Conservation (phyloP, 768 basidiomycete species). For the Tulasnella sp. region DNA sequence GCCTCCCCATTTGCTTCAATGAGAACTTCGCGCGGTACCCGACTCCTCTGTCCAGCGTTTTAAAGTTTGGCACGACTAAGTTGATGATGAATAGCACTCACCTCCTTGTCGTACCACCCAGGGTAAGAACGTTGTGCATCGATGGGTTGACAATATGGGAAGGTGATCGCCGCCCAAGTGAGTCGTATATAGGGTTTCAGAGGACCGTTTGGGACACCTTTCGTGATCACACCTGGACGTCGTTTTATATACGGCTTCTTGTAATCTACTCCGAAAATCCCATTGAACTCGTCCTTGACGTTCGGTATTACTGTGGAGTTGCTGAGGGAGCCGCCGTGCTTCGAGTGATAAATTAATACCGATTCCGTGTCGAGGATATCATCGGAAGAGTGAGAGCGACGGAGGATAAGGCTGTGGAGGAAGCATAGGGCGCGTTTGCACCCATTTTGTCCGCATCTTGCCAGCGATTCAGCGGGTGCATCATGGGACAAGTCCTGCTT, state of each 20-base stretch:
- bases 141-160: slow-evolving; percentile 37
- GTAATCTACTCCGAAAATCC: neutral
- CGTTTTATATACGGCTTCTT: too few species aligned
- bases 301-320: too few species aligned
- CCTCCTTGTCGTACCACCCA: slow-evolving; percentile 52
- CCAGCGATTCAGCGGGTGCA: neutral
- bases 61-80: too few species aligned
- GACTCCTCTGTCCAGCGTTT: too few species aligned
- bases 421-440: slow-evolving; percentile 5
- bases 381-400: slow-evolving; percentile 4
- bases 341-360: neutral
- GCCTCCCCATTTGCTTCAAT: too few species aligned
- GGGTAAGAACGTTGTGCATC: slow-evolving; percentile 29
- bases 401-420: neutral
- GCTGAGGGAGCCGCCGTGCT: too few species aligned
- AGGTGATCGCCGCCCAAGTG: slow-evolving; percentile 37
- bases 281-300: neutral
- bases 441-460: neutral
- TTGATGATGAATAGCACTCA: too few species aligned
- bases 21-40: too few species aligned
- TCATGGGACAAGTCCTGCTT: neutral
- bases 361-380: neutral
- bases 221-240: neutral
- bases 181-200: slow-evolving; percentile 24
- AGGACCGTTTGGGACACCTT: neutral